phyloP scores from a whole-genome alignment of 345 rosid genomes.

The Raphanus sativus region DNA sequence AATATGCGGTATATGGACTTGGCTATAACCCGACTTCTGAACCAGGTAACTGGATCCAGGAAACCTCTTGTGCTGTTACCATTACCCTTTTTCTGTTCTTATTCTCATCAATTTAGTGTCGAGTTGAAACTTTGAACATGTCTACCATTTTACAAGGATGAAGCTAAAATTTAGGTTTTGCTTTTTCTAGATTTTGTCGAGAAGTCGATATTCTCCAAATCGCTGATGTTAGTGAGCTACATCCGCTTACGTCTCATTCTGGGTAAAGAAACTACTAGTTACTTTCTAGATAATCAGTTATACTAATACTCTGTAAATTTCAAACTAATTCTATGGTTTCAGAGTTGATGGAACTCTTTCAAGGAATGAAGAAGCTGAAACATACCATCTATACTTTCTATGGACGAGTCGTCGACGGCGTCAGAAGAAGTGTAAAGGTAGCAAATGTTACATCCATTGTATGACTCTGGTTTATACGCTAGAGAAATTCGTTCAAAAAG shows the following conservation, averaged over 20 bases:
- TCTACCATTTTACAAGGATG: neutral
- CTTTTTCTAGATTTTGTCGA: conserved; percentile 45
- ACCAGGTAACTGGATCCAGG: conserved; percentile 42
- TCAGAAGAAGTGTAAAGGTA: conserved; percentile 19
- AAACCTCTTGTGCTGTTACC: neutral
- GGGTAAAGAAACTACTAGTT: conserved; percentile 42
- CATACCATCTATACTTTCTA: conserved; percentile 35
- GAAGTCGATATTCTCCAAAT: conserved; percentile 35
- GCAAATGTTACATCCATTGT: neutral
- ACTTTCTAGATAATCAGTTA: neutral
- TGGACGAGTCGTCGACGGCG: conserved; percentile 1
- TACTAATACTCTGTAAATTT: neutral
- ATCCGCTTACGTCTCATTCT: conserved; percentile 54
- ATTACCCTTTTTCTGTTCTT: too few relatives aligned
- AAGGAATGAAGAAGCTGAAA: conserved; percentile 53
- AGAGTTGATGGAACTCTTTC: conserved; percentile 53
- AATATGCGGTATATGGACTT: conserved; percentile 64
- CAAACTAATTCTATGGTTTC: neutral
- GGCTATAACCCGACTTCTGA: conserved; percentile 40
- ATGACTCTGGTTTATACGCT: neutral
- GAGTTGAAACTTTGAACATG: neutral
- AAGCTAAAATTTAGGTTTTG: neutral
- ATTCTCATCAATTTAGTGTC: too few relatives aligned
- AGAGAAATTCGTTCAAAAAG: neutral
- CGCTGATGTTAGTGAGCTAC: conserved; percentile 44